Evolutionary conservation across 805 yeast species (phyloP).

Genomic region (Sugiyamaella marilandica): DNA sequence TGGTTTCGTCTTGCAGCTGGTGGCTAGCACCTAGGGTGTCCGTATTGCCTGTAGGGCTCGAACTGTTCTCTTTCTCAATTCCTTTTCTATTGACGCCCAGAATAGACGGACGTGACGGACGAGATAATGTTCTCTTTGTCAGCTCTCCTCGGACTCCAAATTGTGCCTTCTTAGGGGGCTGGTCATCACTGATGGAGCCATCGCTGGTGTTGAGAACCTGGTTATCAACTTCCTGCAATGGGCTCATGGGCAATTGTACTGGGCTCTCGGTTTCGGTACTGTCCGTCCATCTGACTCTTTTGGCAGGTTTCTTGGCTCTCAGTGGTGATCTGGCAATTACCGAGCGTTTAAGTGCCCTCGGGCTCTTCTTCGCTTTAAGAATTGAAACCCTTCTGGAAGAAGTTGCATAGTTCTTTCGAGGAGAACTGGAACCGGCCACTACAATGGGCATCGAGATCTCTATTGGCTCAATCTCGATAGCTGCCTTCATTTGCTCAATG

Average conservation of each 20-base stretch:
- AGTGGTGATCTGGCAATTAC: constrained; percentile 13
- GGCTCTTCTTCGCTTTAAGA: constrained; percentile 5
- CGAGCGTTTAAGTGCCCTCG: neutral
- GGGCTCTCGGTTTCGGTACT: constrained; percentile 5
- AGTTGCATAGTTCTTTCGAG: neutral
- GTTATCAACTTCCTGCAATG: neutral
- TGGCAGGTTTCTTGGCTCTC: constrained; percentile 17
- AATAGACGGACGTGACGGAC: constrained; percentile 7
- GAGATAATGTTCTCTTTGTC: constrained; percentile 1
- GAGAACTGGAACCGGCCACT: neutral
- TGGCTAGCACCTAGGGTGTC: neutral
- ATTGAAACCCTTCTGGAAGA: constrained; percentile 7
- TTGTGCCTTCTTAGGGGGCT: neutral
- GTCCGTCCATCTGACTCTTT: constrained; percentile 28
- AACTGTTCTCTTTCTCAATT: constrained; percentile 17
- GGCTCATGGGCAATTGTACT: neutral
- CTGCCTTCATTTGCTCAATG: neutral
- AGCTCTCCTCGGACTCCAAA: constrained; percentile 19
- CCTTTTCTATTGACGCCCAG: constrained; percentile 16
- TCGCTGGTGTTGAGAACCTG: constrained; percentile 2
- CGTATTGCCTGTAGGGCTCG: neutral
- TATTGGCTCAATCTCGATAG: neutral
- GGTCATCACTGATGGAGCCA: neutral
- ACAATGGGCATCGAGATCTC: neutral
- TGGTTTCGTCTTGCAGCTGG: neutral